These are phyloP conservation scores for Perilla frutescens DNA, from an alignment of 257 asterid genomes.

Conservation along the genomic window DNA sequence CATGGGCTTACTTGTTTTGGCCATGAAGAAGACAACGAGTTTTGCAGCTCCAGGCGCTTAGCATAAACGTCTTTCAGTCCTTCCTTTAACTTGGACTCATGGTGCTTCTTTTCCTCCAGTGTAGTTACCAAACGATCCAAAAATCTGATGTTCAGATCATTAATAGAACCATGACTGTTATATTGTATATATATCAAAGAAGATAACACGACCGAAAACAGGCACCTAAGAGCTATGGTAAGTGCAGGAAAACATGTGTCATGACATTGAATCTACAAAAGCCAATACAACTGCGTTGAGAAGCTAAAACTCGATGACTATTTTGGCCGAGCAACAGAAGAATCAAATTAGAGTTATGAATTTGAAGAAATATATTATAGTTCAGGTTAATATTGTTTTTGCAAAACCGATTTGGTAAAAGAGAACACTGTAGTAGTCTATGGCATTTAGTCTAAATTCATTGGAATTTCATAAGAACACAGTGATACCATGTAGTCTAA, in stretches of 20 bases:
- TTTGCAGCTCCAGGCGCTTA: constrained; percentile 92
- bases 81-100: constrained; percentile 78
- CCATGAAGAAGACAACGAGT: constrained; percentile 90
- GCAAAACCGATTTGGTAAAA: neutral
- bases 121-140: constrained; percentile 86
- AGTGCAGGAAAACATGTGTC: constrained; percentile 22
- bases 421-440: too few species aligned
- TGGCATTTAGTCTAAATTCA: too few species aligned
- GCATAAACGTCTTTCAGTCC: constrained; percentile 76
- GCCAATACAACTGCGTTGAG: neutral
- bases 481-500: constrained; percentile 3
- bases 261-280: neutral
- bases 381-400: neutral
- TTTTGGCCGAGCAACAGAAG: neutral
- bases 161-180: constrained; percentile 19
- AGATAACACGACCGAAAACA: neutral
- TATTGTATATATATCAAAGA: constrained; percentile 10
- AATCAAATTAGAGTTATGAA: constrained; percentile 21
- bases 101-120: constrained; percentile 93
- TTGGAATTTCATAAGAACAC: neutral
- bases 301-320: neutral
- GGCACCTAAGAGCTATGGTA: constrained; percentile 18
- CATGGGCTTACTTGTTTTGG: constrained; percentile 85
- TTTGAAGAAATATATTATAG: constrained; percentile 6
- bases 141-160: constrained; percentile 61